Base-by-base conservation (phyloP, 352 stramenopile species). In the Phytophthora constricta region DNA sequence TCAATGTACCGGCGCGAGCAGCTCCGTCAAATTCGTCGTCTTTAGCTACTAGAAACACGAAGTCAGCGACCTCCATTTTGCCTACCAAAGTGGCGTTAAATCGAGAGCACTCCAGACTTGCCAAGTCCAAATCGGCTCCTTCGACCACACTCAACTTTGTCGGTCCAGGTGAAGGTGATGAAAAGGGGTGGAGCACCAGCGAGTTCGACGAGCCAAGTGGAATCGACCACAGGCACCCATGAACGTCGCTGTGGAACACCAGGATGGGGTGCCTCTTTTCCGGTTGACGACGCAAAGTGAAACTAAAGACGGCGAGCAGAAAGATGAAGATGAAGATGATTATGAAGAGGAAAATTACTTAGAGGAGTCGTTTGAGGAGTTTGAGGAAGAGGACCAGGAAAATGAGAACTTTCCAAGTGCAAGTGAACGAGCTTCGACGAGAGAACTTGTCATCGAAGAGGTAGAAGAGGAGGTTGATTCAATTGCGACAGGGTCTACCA, bases 351-450 rank as follows among this genome's bases (percentile, higher is more conserved):
- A 92, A 5, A 80, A 66, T 19, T 95, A 95, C 60, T 60, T 91
- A 65, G 85, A 93, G 17, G 87, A 95, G 34, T 93, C 85, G 0
- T 95, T 95, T 67, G 87, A 95, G 65, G 86, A 90, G 26, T 93
- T 92, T 72, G 83, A 93, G 41, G 80, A 83, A 1, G 71, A 86
- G 1, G 72, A 70, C 0, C 45, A 66, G 13, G 51, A 27, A 3
- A 34, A 10, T 4, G 8, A 62, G 53, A 34, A n/a, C 20, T 9
- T 33, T 14, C 16, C 51, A 17, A 19, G 43, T 37, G 34, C 37
- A 11, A 25, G 23, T 43, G n/a, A 8, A 14, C 26, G 2, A 2
- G 3, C 0, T 23, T 53, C 19, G n/a, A 47, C 16, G 26, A 54
- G 62, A 49, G 73, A 81, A 19, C 58, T 74, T 14, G 59, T 81